Evolutionary conservation across 768 basidiomycete genomes (phyloP), one percentile per base, ranked within the genome.

Genomic region (Leccinum pellstonianum): DNA sequence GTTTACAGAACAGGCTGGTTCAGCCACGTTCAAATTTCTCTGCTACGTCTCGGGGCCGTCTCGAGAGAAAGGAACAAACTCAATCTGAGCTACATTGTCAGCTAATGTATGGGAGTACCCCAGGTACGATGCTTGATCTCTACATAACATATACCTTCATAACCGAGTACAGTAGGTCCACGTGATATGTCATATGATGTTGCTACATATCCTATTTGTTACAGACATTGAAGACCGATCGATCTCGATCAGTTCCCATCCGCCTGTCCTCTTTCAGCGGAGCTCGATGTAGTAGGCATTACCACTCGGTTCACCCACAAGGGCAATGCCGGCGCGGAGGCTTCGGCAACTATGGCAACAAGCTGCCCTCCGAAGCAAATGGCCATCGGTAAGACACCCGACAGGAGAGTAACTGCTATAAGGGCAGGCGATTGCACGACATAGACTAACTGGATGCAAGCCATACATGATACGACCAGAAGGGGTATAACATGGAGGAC

Each of bases 401-500:
- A 9, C 0, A 69, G 31, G 25, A 72, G 43, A 3, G 51, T 35
- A 19, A 47, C n/a, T 9, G 21, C 3, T 17, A 59, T 61, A 17
- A 68, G 27, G 5, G 2, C 25, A 2, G 63, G 61, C 1, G 71
- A 69, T 19, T 55, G 41, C 25, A 64, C 8, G 4, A 7, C 35
- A 10, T 19, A n/a, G 31, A 53, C 35, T 2, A 72, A 56, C 33
- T 61, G 54, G 10, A 65, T n/a, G 4, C 51, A 19, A 1, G 62
- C 59, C 33, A 66, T 56, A 9, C 55, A 58, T 3, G 51, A 62
- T 37, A 48, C 60, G 17, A 62, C 64, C 2, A 68, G 27, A 3
- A 60, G 56, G 23, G 71, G 70, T 14, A 72, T 23, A 3, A 21
- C 51, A 50, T 72, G 63, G 3, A 71, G 56, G 19, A 63, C 23